These are phyloP conservation scores for Pichia membranifaciens DNA, from an alignment of 805 yeast species.

Conservation along the genomic window DNA sequence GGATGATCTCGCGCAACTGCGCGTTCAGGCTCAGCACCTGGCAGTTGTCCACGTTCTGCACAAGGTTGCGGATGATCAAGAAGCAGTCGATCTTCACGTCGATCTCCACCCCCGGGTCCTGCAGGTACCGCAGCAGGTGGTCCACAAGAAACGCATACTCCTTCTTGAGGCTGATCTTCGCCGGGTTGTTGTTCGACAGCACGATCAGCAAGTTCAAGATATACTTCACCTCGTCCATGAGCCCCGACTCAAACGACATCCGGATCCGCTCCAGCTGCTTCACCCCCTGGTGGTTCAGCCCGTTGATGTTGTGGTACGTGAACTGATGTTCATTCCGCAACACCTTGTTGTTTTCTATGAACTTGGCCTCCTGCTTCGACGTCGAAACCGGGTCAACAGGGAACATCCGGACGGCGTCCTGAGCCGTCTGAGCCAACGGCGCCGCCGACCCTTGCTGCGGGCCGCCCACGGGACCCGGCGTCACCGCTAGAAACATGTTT, in stretches of 20 bases:
- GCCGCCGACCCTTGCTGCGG: no score
- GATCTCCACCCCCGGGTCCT: conserved; percentile 20
- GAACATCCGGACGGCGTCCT: conserved; percentile 17
- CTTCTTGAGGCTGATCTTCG: conserved; percentile 35
- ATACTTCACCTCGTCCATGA: conserved; percentile 66
- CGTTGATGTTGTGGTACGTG: conserved; percentile 29
- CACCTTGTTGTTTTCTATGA: conserved; percentile 26
- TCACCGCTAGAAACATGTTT: neutral
- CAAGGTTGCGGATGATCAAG: conserved; percentile 70
- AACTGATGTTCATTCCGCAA: conserved; percentile 28
- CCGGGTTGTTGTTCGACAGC: conserved; percentile 37
- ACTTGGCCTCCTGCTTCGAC: conserved; percentile 30
- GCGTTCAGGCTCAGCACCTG: conserved; percentile 59
- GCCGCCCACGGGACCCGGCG: neutral
- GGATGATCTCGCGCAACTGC: conserved; percentile 33
- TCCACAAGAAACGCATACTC: conserved; percentile 38
- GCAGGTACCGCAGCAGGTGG: conserved; percentile 21
- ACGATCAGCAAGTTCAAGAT: conserved; percentile 53
- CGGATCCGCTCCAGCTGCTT: conserved; percentile 59
- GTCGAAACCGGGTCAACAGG: conserved; percentile 31
- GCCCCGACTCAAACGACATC: conserved; percentile 61
- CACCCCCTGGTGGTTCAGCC: conserved; percentile 45
- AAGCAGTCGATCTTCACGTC: conserved; percentile 41
- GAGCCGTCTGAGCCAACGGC: neutral
- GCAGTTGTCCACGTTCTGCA: conserved; percentile 80